Conservation (phyloP, 1,139 yeast genomes). For the Yamadazyma buinensis region DNA sequence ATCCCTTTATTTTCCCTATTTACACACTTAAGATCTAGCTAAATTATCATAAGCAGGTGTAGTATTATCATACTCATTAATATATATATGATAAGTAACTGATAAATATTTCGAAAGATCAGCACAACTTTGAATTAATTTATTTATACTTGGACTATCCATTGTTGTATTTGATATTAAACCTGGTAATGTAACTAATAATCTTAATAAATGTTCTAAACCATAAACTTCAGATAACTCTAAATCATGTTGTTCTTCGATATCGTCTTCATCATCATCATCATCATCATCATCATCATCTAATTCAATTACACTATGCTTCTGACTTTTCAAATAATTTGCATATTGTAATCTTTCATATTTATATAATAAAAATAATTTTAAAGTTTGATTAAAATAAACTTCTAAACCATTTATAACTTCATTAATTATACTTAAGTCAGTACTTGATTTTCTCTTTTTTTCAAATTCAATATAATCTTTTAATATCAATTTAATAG, state of each 20-base stretch:
- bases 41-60: conserved; percentile 59
- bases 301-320: no score
- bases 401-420: conserved; percentile 62
- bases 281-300: conserved; percentile 12
- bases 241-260: conserved; percentile 11
- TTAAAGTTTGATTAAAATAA: conserved; percentile 77
- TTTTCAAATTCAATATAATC: conserved; percentile 43
- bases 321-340: conserved; percentile 35
- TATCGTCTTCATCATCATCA: neutral
- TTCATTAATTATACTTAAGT: conserved; percentile 59
- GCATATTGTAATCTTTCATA: conserved; percentile 82
- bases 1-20: no score
- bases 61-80: conserved; percentile 50
- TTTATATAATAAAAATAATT: conserved; percentile 72
- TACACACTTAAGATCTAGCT: conserved; percentile 23
- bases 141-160: conserved; percentile 71
- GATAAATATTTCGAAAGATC: conserved; percentile 53
- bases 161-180: conserved; percentile 72
- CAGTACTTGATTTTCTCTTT: conserved; percentile 18
- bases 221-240: conserved; percentile 56
- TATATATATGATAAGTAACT: conserved; percentile 43
- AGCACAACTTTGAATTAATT: conserved; percentile 40
- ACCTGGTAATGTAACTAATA: conserved; percentile 77
- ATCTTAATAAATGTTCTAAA: conserved; percentile 68
- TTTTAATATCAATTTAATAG: conserved; percentile 50